phyloP scores from a whole-genome alignment of 306 rosid species.

The Clitoria ternatea region DNA sequence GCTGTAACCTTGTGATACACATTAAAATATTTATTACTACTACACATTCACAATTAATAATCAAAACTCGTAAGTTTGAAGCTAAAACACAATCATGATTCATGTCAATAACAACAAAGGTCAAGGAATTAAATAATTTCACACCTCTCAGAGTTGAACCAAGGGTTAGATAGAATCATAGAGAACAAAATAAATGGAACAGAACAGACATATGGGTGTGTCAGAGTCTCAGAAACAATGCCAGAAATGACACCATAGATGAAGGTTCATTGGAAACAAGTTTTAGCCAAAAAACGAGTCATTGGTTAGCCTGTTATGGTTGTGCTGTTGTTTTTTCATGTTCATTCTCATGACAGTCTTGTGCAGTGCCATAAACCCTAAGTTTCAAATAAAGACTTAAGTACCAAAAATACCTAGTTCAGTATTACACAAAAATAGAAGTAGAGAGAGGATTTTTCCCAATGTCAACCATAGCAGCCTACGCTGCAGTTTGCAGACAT shows the following conservation, averaged over 20 bases:
- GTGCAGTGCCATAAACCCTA: not conserved
- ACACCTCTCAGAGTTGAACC: not conserved
- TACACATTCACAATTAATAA: not conserved
- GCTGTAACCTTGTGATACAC: not conserved
- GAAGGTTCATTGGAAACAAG: not conserved
- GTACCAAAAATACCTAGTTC: not conserved
- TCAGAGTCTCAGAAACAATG: not conserved
- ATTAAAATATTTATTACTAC: not conserved
- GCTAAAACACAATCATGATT: not conserved
- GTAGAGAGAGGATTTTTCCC: not conserved
- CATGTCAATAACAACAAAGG: not conserved
- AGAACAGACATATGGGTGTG: not conserved
- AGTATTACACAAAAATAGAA: not conserved
- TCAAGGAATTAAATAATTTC: not conserved
- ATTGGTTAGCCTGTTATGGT: not conserved
- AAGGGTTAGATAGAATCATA: not conserved
- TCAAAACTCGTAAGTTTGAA: not conserved
- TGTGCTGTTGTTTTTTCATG: not conserved
- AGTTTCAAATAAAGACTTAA: not conserved
- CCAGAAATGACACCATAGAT: not conserved
- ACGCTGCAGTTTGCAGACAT: not conserved
- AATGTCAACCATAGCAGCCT: not conserved
- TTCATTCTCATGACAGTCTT: not conserved
- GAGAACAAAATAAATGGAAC: not conserved
- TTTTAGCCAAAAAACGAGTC: not conserved